Conservation (phyloP, 2,329 filamentous ascomycete genomes). For the Xylariales sp. region DNA sequence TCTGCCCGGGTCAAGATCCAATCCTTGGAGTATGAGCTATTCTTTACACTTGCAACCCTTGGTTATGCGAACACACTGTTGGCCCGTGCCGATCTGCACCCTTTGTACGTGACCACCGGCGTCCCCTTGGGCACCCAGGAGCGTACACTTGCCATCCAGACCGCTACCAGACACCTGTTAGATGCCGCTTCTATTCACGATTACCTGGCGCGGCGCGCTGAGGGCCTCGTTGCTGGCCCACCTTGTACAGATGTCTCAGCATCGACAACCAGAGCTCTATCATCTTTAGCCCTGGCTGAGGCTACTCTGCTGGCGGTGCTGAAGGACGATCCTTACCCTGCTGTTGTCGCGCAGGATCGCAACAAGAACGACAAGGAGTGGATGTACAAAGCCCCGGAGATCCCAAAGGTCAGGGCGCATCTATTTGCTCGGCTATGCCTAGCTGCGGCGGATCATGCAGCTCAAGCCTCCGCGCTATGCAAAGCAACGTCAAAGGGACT, state of each 20-base stretch:
- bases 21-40: conserved; percentile 78
- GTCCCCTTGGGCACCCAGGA: conserved; percentile 60
- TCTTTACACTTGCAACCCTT: conserved; percentile 72
- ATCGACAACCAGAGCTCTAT: conserved; percentile 49
- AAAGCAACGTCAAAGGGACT: conserved; percentile 30
- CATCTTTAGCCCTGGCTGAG: conserved; percentile 73
- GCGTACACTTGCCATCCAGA: conserved; percentile 64
- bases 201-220: conserved; percentile 59
- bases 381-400: conserved; percentile 90
- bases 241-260: conserved; percentile 52
- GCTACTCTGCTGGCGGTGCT: conserved; percentile 85
- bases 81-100: conserved; percentile 68
- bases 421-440: conserved; percentile 85
- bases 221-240: conserved; percentile 31
- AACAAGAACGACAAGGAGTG: conserved; percentile 85
- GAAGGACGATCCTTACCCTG: conserved; percentile 92
- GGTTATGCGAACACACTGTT: conserved; percentile 70
- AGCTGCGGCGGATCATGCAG: conserved; percentile 82
- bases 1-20: conserved; percentile 62
- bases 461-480: conserved; percentile 58
- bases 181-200: conserved; percentile 75
- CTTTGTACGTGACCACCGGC: conserved; percentile 63
- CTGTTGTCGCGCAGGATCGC: conserved; percentile 72
- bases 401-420: conserved; percentile 83
- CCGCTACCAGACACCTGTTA: conserved; percentile 73